Evolutionary conservation across 768 basidiomycete species (phyloP).

Genomic region (Phaeolepiota aurea): DNA sequence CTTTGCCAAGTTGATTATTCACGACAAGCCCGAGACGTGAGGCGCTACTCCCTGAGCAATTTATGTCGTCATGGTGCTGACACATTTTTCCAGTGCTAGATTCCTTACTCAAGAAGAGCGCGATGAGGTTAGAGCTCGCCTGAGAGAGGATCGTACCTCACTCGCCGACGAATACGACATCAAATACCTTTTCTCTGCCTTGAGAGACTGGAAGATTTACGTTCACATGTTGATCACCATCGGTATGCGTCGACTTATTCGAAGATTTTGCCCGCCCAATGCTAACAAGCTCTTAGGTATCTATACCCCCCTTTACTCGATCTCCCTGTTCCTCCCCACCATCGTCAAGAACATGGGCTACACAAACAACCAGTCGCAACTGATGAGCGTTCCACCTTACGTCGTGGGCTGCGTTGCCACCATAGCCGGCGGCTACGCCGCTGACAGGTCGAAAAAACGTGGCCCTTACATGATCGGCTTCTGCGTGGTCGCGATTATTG

Average conservation of each 20-base stretch:
- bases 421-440: constrained; percentile 14
- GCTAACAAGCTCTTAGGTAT: constrained; percentile 11
- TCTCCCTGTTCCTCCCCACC: constrained; percentile 22
- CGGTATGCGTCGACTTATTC: constrained; percentile 9
- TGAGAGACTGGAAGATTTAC: constrained; percentile 25
- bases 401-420: constrained; percentile 19
- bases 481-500: constrained; percentile 16
- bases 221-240: constrained; percentile 23
- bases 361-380: constrained; percentile 18
- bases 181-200: constrained; percentile 17
- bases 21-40: constrained; percentile 20
- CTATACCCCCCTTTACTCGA: constrained; percentile 21
- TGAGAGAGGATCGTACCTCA: constrained; percentile 16
- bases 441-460: constrained; percentile 16
- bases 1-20: constrained; percentile 17
- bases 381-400: constrained; percentile 24
- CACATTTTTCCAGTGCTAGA: constrained; percentile 11
- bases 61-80: background rate
- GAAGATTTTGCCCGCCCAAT: background rate
- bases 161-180: constrained; percentile 19
- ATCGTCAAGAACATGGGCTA: constrained; percentile 21
- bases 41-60: constrained; percentile 2
- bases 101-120: constrained; percentile 21
- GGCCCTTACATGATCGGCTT: constrained; percentile 19
- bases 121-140: constrained; percentile 17